Base-by-base conservation (phyloP, 768 basidiomycete genomes). In the Mycena sanguinolenta region DNA sequence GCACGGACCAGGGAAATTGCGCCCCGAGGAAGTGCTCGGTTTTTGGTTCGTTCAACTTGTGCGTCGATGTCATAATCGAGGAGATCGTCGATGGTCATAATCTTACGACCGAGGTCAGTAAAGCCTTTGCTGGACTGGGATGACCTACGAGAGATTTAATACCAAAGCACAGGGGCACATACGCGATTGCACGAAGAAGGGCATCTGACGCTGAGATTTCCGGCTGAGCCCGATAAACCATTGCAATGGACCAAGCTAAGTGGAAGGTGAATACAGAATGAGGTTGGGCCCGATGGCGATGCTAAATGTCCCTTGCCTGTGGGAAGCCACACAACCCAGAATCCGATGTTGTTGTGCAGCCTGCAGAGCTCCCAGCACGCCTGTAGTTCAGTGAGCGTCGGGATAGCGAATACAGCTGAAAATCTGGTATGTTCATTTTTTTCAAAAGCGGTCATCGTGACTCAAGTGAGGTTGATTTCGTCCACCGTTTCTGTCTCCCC, bases 341-440 rank as follows among this genome's bases (percentile, higher is more conserved):
- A 79, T 17, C 79, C 79, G 53, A 80, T 79, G 65, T 79, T 78
- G 55, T 79, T 80, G 66, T 79, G 73, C 44, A 80, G 62, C 21
- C 79, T 58, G 52, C 79, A 80, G 46, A 80, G 75, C 44, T 80
- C 79, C 78, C 79, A 80, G 53, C 79, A 80, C 9, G 79, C 77
- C n/a, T 70, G 72, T 17, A 78, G 27, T 53, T 80, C 78, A 10
- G 65, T 68, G 28, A 55, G 52, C 8, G 73, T 76, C 5, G 77
- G 77, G 14, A 75, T 17, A 25, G 74, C 68, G 32, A 76, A 49
- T 60, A 49, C n/a, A 23, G 44, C 59, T 17, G 44, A 12, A 7
- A 44, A 46, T 39, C 16, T 4, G 7, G 44, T n/a, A 49, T 60
- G 9, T 6, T 46, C 44, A 28, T 28, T 32, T 44, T 44, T 46